A percentile compares a stretch with the other conserved stretches of the same genome.
These are phyloP conservation scores for Arthrocladium fulminans DNA, from an alignment of 2,329 filamentous ascomycete species.

Conservation along the genomic window DNA sequence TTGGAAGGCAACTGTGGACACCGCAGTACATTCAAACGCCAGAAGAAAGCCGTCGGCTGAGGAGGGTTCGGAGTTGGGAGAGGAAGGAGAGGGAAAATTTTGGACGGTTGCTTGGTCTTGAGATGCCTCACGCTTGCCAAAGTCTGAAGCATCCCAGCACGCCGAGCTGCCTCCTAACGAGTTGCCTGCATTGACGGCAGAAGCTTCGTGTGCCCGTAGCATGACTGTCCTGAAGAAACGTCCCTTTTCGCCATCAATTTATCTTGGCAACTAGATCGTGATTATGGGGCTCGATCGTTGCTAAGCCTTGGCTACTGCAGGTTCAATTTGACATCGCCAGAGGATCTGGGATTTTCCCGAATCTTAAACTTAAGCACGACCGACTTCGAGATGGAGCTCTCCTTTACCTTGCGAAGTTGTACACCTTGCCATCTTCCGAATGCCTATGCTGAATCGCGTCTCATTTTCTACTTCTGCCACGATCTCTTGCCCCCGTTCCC, in stretches of 20 bases:
- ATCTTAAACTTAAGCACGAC: neutral
- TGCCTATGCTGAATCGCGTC: neutral
- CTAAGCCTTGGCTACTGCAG: neutral
- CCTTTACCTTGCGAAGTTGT: neutral
- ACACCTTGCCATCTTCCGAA: too few species aligned
- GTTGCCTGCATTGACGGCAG: too few species aligned
- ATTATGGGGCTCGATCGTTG: constrained; percentile 7
- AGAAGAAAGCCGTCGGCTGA: neutral
- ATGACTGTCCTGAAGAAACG: too few species aligned
- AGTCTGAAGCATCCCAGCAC: too few species aligned
- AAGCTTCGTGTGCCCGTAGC: too few species aligned
- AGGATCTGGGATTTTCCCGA: too few species aligned
- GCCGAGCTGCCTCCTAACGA: too few species aligned
- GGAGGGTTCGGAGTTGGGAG: neutral
- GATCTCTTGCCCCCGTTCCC: neutral
- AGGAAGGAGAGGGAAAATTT: neutral
- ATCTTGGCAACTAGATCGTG: too few species aligned
- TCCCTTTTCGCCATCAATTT: too few species aligned
- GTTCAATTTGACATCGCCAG: neutral
- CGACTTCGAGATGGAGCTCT: neutral
- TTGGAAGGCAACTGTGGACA: neutral
- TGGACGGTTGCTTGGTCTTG: neutral
- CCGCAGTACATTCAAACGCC: neutral
- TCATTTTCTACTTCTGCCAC: neutral
- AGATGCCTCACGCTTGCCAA: too few species aligned